Evolutionary conservation across 2,329 filamentous ascomycete genomes (phyloP).

Genomic region (Aspergillus pseudonomiae): DNA sequence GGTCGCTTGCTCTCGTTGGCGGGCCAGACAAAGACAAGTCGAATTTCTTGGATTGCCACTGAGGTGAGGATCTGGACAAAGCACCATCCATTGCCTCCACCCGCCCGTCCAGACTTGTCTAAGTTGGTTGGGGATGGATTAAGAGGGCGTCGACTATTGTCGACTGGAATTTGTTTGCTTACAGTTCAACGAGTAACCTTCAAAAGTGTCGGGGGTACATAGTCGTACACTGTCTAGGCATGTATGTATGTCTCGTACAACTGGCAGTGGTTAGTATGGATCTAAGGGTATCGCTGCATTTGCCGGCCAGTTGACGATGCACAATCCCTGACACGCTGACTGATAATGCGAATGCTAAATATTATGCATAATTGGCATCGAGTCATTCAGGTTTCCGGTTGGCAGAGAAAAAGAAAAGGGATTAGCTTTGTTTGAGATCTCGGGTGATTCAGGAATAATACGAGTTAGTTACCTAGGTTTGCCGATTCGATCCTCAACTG

Average conservation of each 20-base stretch:
- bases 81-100: background rate
- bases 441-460: background rate
- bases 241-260: background rate
- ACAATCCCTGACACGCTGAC: background rate
- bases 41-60: slow-evolving; percentile 19
- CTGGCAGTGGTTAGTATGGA: background rate
- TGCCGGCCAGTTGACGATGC: background rate
- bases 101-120: background rate
- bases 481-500: background rate
- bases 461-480: background rate
- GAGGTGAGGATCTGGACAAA: slow-evolving; percentile 7
- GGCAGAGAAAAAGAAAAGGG: background rate
- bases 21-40: slow-evolving; percentile 4
- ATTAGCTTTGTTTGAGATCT: background rate
- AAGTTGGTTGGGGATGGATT: background rate
- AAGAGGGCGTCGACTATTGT: background rate
- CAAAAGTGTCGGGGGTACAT: background rate
- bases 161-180: background rate
- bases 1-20: slow-evolving; percentile 10
- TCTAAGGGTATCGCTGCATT: slow-evolving; percentile 4
- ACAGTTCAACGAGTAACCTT: background rate
- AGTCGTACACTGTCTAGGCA: background rate
- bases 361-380: background rate
- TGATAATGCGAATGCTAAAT: background rate
- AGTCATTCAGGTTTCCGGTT: background rate